Base-by-base conservation (phyloP, 345 rosid genomes). In the Brassica incana region DNA sequence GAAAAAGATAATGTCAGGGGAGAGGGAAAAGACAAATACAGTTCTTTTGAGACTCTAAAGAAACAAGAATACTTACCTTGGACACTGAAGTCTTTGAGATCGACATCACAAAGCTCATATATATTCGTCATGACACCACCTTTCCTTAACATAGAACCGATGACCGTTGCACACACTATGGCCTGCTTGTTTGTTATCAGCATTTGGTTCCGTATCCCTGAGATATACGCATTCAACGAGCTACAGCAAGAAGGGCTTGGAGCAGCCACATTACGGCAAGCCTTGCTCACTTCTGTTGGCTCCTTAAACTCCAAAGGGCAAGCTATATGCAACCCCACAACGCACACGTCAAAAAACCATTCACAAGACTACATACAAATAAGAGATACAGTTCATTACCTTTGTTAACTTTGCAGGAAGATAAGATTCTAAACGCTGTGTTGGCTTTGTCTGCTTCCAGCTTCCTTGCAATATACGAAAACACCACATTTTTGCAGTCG, bases 121-220 rank as follows among this genome's bases (percentile, higher is more conserved):
- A 95, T 82, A 82, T 95, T 88, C 68, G 94, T 84, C 89, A 93
- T 86, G 75, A 95, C 96, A 76, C 98, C 98, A 11, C 88, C 93
- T 85, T 89, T 91, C 25, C 91, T 76, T 70, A 95, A 82, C 88
- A 91, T 85, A 38, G 98, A 86, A 54, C 99, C 99, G 56, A 95
- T 87, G 67, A 83, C 80, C 32, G 94, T 87, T 25, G 99, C 94
- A 85, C 99, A 95, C 36, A 91, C 87, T 71, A 95, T 93, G 40
- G 99, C 98, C 79, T 93, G 99, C 82, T 91, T 90, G 84, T 95
- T 95, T 70, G 98, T 95, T 71, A 95, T 95, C 73, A 95, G 80
- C 97, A 93, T 95, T 80, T 95, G 98, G 81, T 86, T 92, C 58
- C 91, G 99, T 80, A 95, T 75, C 71, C 96, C 88, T 5, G 89